These are phyloP conservation scores for Colletotrichum sp. DNA, from an alignment of 2,329 filamentous ascomycete species.

Conservation along the genomic window DNA sequence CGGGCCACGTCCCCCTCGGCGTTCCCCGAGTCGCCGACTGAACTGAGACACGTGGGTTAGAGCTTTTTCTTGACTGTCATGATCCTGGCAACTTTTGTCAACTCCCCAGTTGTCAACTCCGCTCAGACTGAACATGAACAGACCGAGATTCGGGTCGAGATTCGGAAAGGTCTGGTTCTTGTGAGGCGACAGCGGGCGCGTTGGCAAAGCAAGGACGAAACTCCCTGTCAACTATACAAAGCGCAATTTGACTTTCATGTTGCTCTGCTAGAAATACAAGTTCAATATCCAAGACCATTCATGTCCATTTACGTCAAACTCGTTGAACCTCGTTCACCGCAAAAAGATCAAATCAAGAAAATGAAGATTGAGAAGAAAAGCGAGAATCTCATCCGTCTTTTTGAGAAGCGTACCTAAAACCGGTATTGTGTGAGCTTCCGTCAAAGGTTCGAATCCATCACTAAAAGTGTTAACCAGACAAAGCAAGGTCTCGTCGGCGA, in stretches of 20 bases:
- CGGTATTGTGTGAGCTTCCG: too few relatives aligned
- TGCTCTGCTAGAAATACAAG: not conserved
- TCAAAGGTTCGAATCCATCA: not conserved
- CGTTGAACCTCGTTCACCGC: not conserved
- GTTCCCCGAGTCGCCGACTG: not conserved
- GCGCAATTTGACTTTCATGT: too few relatives aligned
- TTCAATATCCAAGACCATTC: too few relatives aligned
- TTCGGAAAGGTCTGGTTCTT: not conserved
- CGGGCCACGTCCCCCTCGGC: not conserved
- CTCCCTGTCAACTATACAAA: not conserved
- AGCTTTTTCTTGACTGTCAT: not conserved
- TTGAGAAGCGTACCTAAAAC: fast-evolving
- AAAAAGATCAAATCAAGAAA: too few relatives aligned
- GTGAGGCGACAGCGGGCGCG: not conserved
- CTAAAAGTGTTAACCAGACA: fast-evolving
- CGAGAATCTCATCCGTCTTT: not conserved
- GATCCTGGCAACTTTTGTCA: not conserved
- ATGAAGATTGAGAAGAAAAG: too few relatives aligned
- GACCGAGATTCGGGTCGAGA: not conserved
- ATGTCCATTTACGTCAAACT: not conserved
- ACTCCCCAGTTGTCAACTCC: not conserved
- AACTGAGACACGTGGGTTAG: not conserved
- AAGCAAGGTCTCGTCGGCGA: not conserved
- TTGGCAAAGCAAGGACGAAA: too few relatives aligned
- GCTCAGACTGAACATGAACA: not conserved